phyloP scores from a whole-genome alignment of 1,284 basidiomycete genomes.

The Uromyces viciae-fabae region DNA sequence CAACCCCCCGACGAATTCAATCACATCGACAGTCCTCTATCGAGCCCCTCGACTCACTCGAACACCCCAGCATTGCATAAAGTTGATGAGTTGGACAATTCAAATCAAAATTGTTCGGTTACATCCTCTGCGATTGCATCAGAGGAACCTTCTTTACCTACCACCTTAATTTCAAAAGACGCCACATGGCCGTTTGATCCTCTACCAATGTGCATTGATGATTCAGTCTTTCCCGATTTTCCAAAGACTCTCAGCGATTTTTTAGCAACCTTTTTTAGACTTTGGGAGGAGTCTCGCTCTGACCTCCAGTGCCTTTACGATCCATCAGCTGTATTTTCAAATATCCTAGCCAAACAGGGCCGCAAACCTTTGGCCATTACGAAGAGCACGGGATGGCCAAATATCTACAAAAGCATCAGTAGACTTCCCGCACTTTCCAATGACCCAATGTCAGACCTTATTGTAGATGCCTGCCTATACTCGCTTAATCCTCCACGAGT shows the following conservation, averaged over 20 bases:
- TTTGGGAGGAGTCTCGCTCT: slow-evolving; percentile 41
- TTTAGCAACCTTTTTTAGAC: slow-evolving; percentile 43
- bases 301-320: slow-evolving; percentile 42
- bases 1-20: neutral
- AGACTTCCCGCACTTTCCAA: slow-evolving; percentile 44
- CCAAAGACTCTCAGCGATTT: slow-evolving; percentile 31
- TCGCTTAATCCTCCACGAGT: slow-evolving; percentile 7
- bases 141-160: too few relatives aligned
- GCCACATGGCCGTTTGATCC: slow-evolving; percentile 33
- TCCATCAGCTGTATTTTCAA: slow-evolving; percentile 38
- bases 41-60: neutral
- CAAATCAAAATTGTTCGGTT: neutral
- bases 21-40: neutral
- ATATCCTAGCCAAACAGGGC: slow-evolving; percentile 38
- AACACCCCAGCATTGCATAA: neutral
- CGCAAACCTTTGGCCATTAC: slow-evolving; percentile 31
- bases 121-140: neutral
- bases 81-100: neutral
- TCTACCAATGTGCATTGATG: slow-evolving; percentile 10
- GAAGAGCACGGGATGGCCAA: slow-evolving; percentile 36
- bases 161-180: neutral
- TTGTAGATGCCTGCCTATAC: slow-evolving; percentile 32
- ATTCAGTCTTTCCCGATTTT: slow-evolving; percentile 2
- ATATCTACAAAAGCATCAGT: slow-evolving; percentile 31
- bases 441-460: slow-evolving; percentile 24